Conservation (phyloP, 2,329 filamentous ascomycete genomes). For the Cercospora sesami region DNA sequence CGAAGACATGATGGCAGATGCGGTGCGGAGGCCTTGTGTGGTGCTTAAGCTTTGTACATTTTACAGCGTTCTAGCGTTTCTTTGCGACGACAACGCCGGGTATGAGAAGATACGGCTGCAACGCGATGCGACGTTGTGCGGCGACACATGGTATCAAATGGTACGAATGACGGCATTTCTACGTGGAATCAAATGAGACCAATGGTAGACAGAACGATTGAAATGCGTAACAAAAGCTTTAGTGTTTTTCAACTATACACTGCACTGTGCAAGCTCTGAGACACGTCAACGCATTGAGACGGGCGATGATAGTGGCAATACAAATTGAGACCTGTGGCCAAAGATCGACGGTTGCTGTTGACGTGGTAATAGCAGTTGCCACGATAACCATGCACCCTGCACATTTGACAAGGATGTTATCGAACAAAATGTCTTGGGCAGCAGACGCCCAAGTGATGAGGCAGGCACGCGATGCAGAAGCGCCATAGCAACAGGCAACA, state of each 20-base stretch:
- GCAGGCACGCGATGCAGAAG: background rate
- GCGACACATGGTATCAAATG: background rate
- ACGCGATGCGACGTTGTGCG: background rate
- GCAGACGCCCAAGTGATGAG: background rate
- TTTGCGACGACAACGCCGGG: background rate
- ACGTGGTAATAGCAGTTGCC: background rate
- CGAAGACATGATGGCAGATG: constrained; percentile 10
- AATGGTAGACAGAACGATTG: background rate
- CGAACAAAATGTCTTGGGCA: background rate
- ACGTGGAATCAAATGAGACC: background rate
- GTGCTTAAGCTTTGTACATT: background rate
- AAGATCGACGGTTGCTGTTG: background rate
- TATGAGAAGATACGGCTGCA: background rate
- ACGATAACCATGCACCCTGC: background rate
- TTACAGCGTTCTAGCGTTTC: constrained; percentile 8
- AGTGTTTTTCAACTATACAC: background rate
- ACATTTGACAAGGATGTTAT: background rate
- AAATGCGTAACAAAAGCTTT: background rate
- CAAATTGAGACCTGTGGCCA: background rate
- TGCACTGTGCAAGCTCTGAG: background rate
- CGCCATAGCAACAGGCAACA: background rate
- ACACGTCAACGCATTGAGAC: background rate
- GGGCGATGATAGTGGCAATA: background rate
- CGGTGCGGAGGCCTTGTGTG: background rate
- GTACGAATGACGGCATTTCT: background rate